These are phyloP conservation scores for Thelonectria discophora DNA, from an alignment of 2,329 filamentous ascomycete species.

Conservation along the genomic window DNA sequence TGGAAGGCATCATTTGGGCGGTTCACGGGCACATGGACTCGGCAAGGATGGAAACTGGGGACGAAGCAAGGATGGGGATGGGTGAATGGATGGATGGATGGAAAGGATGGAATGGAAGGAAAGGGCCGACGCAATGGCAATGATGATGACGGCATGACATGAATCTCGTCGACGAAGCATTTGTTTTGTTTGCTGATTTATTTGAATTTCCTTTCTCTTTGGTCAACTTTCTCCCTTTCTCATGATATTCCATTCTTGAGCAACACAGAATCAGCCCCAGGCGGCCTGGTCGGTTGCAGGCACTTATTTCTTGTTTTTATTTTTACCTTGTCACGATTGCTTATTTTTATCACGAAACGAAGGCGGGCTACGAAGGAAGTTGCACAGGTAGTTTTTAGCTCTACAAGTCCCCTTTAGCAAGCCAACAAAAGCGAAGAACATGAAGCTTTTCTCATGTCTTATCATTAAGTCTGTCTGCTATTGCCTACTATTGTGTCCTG, in stretches of 20 bases:
- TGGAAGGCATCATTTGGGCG: slow-evolving; percentile 12
- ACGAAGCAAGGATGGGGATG: slow-evolving; percentile 15
- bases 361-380: slow-evolving; percentile 5
- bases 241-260: slow-evolving; percentile 35
- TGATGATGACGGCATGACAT: slow-evolving; percentile 41
- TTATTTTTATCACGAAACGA: slow-evolving; percentile 27
- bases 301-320: slow-evolving; percentile 25
- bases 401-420: slow-evolving; percentile 15
- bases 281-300: slow-evolving; percentile 34
- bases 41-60: neutral
- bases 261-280: slow-evolving; percentile 34
- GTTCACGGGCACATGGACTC: slow-evolving; percentile 5
- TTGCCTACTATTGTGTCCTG: no score
- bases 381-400: slow-evolving; percentile 7
- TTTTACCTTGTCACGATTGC: slow-evolving; percentile 14
- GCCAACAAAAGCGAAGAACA: slow-evolving; percentile 21
- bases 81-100: slow-evolving; percentile 10
- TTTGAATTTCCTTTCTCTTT: neutral
- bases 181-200: slow-evolving; percentile 24
- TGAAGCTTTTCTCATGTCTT: slow-evolving; percentile 4
- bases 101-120: slow-evolving; percentile 31
- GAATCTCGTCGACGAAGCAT: slow-evolving; percentile 41
- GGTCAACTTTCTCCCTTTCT: neutral
- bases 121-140: slow-evolving; percentile 40
- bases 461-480: no score